These are phyloP conservation scores for Aspergillus bridgeri DNA, from an alignment of 495 filamentous ascomycete species.

Conservation along the genomic window DNA sequence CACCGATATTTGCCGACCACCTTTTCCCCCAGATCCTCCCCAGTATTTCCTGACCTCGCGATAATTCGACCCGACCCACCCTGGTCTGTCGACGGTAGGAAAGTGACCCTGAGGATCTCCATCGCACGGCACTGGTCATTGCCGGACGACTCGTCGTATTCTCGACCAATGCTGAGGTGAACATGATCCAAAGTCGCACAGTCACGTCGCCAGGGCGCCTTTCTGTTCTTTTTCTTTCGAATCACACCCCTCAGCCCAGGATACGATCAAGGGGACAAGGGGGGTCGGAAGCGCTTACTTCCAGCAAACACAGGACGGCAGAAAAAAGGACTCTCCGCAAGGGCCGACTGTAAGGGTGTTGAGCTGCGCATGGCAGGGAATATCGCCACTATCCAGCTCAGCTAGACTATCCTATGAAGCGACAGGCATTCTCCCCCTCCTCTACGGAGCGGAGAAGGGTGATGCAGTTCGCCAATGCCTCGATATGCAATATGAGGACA, in stretches of 20 bases:
- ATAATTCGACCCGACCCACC: not conserved
- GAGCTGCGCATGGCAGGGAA: not conserved
- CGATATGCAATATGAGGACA: not conserved
- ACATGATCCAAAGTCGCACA: not conserved
- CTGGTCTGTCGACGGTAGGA: not conserved
- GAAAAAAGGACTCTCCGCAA: not conserved
- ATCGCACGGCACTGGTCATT: not conserved
- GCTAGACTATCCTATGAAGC: not conserved
- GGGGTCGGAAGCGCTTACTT: not conserved
- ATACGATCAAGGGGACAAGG: not conserved
- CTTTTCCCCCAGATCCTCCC: not conserved
- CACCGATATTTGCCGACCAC: not conserved
- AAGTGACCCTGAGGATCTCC: not conserved
- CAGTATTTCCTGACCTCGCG: not conserved
- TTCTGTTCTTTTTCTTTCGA: not conserved
- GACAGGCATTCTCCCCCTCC: not conserved
- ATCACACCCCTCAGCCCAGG: not conserved
- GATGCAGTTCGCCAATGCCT: not conserved
- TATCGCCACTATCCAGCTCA: not conserved
- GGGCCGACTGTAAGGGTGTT: constrained; percentile 1
- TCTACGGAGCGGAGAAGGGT: not conserved
- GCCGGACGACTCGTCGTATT: not conserved
- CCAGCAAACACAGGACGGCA: not conserved
- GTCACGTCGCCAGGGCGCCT: not conserved
- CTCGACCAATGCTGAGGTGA: not conserved